Evolutionary conservation across 805 yeast genomes (phyloP), one percentile per base, ranked within the genome.

Genomic region (Candida silvicultrix): DNA sequence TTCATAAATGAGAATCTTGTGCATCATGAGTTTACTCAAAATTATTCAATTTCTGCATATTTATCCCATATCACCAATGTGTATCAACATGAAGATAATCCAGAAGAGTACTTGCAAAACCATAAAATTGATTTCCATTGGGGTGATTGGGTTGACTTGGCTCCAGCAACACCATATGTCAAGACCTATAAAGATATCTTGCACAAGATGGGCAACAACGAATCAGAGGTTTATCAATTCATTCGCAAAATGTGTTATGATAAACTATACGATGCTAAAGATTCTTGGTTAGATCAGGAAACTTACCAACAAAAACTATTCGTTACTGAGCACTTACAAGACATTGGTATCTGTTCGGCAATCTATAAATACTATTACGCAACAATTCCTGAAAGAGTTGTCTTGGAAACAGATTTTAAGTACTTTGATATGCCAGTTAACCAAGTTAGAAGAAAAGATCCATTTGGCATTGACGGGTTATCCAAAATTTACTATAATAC

Each of bases 71-170:
- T 58, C 2, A 38, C 20, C 2, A 20, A 41, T 12, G 43, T 52
- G 15, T 53, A 49, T 35, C n/a, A 32, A 18, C 25, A 31, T 5
- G 51, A 58, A 35, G 19, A 28, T 1, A 43, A 52, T 25, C 62
- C 61, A 16, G 54, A 54, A 15, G 20, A 20, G 1, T 53, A 45
- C 25, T 18, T 57, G 12, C 6, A 22, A 12, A 6, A 40, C 2
- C 40, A 58, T 40, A 45, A 45, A 22, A 36, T 55, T 9, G 46
- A 48, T 11, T 54, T 56, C 48, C 61, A 66, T 53, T 66, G 68
- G 71, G 62, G 59, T 40, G 67, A 59, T 41, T 62, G 66, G 66
- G 53, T 53, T 15, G 65, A 62, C 42, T 40, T 56, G 3, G 46
- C 55, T 4, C 56, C 57, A 4, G 62, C 63, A 4, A 52, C 54